Percentiles rank a stretch among this genome's conserved stretches.
Evolutionary conservation across 495 filamentous ascomycete genomes (phyloP).

Genomic region (Xylaria venustula): DNA sequence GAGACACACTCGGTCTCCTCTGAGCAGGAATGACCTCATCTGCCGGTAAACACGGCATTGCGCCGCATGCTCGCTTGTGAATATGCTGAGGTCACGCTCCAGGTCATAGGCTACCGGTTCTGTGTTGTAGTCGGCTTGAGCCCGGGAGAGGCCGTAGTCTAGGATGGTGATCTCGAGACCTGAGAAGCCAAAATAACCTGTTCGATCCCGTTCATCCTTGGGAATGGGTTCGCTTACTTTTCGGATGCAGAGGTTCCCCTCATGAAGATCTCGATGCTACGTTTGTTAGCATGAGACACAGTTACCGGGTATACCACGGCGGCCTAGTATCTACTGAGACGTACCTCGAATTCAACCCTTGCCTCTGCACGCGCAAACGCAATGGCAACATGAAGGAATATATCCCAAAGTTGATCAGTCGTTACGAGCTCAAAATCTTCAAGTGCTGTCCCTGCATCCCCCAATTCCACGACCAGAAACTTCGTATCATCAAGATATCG

Average conservation of each 20-base stretch:
- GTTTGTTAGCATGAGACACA: conserved; percentile 25
- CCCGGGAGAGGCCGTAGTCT: conserved; percentile 86
- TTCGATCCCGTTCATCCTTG: conserved; percentile 33
- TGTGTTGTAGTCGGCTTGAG: conserved; percentile 29
- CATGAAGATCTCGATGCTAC: conserved; percentile 80
- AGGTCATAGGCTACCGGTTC: conserved; percentile 47
- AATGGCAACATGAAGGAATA: conserved; percentile 78
- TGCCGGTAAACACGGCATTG: conserved; percentile 49
- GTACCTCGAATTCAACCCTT: conserved; percentile 69
- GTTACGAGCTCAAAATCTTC: conserved; percentile 58
- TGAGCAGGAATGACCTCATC: conserved; percentile 51
- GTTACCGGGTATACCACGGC: not conserved
- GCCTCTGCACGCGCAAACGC: conserved; percentile 76
- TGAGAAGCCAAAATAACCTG: conserved; percentile 61
- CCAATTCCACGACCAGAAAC: conserved; percentile 84
- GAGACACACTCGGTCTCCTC: conserved; percentile 30
- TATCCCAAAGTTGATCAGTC: conserved; percentile 71
- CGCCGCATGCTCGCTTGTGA: conserved; percentile 47
- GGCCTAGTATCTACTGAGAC: conserved; percentile 1
- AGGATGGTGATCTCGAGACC: conserved; percentile 77
- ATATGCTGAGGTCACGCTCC: conserved; percentile 51
- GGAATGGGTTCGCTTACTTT: conserved; percentile 35
- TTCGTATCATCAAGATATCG: conserved; percentile 64
- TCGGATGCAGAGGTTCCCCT: conserved; percentile 83
- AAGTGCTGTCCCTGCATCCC: conserved; percentile 77